These are phyloP conservation scores for Colletotrichum theobromicola DNA, from an alignment of 2,329 filamentous ascomycete genomes.

Conservation along the genomic window DNA sequence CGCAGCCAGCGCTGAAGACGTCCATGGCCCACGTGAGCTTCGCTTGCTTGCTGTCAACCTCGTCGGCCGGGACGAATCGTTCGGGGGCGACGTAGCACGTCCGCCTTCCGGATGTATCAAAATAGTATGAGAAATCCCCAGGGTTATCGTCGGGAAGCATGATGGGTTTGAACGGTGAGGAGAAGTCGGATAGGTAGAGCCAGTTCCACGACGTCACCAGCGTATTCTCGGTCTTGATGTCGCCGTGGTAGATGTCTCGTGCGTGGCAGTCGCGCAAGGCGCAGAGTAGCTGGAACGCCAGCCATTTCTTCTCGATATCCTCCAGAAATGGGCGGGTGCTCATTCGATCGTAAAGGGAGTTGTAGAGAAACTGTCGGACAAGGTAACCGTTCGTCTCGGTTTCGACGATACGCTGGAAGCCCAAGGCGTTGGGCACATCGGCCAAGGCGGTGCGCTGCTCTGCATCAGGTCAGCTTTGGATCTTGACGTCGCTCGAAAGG, in stretches of 20 bases:
- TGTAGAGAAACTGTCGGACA: constrained; percentile 94
- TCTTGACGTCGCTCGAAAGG: not conserved
- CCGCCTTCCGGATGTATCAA: constrained; percentile 87
- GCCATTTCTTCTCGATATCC: constrained; percentile 98
- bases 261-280: constrained; percentile 91
- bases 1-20: constrained; percentile 94
- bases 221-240: constrained; percentile 98
- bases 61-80: constrained; percentile 78
- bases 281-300: constrained; percentile 93
- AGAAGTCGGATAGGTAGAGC: constrained; percentile 98
- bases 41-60: constrained; percentile 64
- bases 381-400: constrained; percentile 91
- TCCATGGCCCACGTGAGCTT: constrained; percentile 93
- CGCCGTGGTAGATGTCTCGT: constrained; percentile 89
- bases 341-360: constrained; percentile 94
- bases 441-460: constrained; percentile 81
- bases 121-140: constrained; percentile 97
- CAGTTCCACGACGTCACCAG: constrained; percentile 99
- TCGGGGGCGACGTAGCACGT: constrained; percentile 97
- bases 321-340: constrained; percentile 96
- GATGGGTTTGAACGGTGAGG: constrained; percentile 91
- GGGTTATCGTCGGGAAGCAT: constrained; percentile 96
- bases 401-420: constrained; percentile 90
- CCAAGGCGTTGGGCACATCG: constrained; percentile 88
- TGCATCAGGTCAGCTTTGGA: constrained; percentile 35